phyloP scores from a whole-genome alignment of 2,329 filamentous ascomycete genomes.

The Aspergillus sp. region DNA sequence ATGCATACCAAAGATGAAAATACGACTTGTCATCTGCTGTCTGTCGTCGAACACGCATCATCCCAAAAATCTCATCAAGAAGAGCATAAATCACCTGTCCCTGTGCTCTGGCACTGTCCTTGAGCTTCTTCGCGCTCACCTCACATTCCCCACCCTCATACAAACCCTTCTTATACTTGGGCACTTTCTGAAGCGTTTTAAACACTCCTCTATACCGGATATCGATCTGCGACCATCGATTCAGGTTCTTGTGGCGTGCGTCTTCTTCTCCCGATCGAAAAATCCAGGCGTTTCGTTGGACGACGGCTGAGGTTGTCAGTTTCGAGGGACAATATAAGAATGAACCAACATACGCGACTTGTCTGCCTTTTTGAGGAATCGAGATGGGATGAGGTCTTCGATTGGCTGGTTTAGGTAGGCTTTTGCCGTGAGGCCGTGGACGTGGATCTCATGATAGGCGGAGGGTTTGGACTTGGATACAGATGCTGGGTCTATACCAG shows the following conservation, averaged over 20 bases:
- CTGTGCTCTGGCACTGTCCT: slow-evolving; percentile 9
- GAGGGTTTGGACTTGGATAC: too few relatives aligned
- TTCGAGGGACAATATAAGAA: background rate
- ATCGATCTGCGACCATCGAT: slow-evolving; percentile 17
- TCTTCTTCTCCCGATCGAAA: slow-evolving; percentile 13
- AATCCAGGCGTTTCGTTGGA: slow-evolving; percentile 16
- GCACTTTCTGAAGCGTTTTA: slow-evolving; percentile 17
- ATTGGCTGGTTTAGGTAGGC: slow-evolving; percentile 14
- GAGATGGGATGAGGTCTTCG: slow-evolving; percentile 16
- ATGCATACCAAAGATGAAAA: slow-evolving; percentile 17
- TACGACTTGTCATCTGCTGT: slow-evolving; percentile 1
- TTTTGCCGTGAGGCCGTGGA: slow-evolving; percentile 17
- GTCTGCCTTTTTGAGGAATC: slow-evolving; percentile 15
- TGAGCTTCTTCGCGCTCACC: slow-evolving; percentile 2
- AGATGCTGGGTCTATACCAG: too few relatives aligned
- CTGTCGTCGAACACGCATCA: slow-evolving; percentile 10
- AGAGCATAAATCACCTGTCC: slow-evolving; percentile 19
- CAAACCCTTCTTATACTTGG: slow-evolving; percentile 11
- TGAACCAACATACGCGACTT: slow-evolving; percentile 9
- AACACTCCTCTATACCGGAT: slow-evolving; percentile 20
- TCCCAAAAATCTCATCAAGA: slow-evolving; percentile 15
- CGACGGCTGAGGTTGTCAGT: slow-evolving; percentile 8
- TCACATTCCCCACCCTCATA: slow-evolving; percentile 13
- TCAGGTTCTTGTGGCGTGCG: slow-evolving; percentile 12
- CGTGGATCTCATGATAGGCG: background rate